phyloP scores from a whole-genome alignment of 2,329 filamentous ascomycete genomes.

The Trichoderma guizhouense region DNA sequence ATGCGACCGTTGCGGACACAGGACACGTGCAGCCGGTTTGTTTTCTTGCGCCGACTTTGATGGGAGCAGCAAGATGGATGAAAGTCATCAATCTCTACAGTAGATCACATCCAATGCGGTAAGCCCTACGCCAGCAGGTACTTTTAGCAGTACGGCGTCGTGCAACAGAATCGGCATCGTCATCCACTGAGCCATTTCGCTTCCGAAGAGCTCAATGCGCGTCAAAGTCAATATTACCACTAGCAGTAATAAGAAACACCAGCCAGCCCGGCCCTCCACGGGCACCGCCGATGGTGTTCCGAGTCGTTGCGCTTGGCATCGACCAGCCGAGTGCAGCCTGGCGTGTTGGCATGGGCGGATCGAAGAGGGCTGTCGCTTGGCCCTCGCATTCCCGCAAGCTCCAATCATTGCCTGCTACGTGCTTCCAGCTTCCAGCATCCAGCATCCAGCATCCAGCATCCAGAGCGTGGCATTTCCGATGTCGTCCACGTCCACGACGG shows the following conservation, averaged over 20 bases:
- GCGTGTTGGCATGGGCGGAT: not conserved
- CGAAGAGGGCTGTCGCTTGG: not conserved
- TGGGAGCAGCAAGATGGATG: not conserved
- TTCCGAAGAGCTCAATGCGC: not conserved
- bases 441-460: no score
- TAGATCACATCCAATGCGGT: not conserved
- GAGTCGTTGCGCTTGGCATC: slow-evolving; percentile 5
- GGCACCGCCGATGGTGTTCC: not conserved
- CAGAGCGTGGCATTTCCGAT: slow-evolving; percentile 6
- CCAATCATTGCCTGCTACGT: not conserved
- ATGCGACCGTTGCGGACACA: slow-evolving; percentile 1
- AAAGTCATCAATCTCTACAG: not conserved
- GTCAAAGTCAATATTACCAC: not conserved
- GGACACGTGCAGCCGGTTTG: not conserved
- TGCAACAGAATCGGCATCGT: not conserved
- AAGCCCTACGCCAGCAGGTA: not conserved
- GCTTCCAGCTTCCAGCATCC: no score
- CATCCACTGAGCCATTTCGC: slow-evolving; percentile 8
- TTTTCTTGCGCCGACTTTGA: not conserved
- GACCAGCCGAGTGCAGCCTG: slow-evolving; percentile 1
- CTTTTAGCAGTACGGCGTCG: no score
- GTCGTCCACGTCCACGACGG: not conserved
- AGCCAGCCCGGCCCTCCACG: not conserved
- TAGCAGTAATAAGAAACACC: not conserved
- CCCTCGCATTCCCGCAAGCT: not conserved